Evolutionary conservation across 495 filamentous ascomycete genomes (phyloP).

Genomic region (Neurospora sp.): DNA sequence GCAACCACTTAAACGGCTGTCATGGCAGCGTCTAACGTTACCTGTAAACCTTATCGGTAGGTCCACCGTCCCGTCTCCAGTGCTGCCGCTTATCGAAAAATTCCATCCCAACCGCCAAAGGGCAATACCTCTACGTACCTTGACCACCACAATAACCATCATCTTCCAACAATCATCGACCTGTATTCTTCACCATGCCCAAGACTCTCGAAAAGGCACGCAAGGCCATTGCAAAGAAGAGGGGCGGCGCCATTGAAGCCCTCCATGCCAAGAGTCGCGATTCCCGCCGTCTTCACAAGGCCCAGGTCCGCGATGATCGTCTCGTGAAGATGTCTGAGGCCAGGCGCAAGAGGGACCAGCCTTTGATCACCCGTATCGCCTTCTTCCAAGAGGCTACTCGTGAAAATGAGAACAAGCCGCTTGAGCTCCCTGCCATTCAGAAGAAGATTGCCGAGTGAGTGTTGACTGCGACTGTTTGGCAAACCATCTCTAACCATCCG

Average conservation of each 20-base stretch:
- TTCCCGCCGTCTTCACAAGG: conserved; percentile 60
- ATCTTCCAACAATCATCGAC: not conserved
- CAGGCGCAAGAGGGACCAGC: conserved; percentile 55
- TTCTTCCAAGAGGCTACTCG: conserved; percentile 57
- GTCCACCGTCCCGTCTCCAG: conserved; percentile 14
- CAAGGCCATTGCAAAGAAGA: conserved; percentile 75
- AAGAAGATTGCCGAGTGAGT: conserved; percentile 53
- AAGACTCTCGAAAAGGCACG: conserved; percentile 67
- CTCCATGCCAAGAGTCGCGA: conserved; percentile 81
- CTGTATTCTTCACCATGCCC: conserved; percentile 46
- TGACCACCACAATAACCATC: conserved; percentile 4
- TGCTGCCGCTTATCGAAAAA: not conserved
- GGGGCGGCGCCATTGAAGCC: conserved; percentile 51
- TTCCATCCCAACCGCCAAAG: not conserved
- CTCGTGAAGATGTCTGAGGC: conserved; percentile 53
- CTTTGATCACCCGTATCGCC: conserved; percentile 64
- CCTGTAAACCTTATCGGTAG: conserved; percentile 10
- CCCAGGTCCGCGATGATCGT: conserved; percentile 65
- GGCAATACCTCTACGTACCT: not conserved
- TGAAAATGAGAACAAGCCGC: conserved; percentile 40
- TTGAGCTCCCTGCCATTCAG: conserved; percentile 50
- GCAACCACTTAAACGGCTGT: conserved; percentile 13
- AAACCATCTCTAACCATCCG: not conserved
- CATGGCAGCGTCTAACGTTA: not conserved
- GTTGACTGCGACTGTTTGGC: not conserved